Evolutionary conservation across 1,284 basidiomycete genomes (phyloP).

Genomic region (Ustilago cynodontis): DNA sequence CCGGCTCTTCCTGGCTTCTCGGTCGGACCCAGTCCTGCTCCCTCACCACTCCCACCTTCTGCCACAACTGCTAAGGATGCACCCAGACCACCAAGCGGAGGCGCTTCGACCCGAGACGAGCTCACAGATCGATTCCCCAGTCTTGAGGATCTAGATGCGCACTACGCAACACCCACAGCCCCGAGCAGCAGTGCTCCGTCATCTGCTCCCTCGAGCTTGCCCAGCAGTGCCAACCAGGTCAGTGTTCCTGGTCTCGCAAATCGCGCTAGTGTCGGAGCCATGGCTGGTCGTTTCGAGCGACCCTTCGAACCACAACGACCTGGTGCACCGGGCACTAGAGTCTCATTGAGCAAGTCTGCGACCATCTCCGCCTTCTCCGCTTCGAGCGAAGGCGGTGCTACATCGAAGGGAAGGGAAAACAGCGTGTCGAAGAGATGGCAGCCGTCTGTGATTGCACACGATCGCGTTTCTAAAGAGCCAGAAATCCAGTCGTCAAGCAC

Average conservation of each 20-base stretch:
- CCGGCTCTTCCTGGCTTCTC: slow-evolving; percentile 58
- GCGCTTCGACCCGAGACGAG: slow-evolving; percentile 28
- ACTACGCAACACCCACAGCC: slow-evolving; percentile 24
- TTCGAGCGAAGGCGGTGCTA: background rate
- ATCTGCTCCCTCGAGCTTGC: slow-evolving; percentile 14
- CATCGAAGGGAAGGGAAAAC: slow-evolving; percentile 14
- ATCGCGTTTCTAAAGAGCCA: slow-evolving; percentile 3
- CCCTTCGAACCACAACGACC: slow-evolving; percentile 31
- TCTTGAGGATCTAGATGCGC: slow-evolving; percentile 57
- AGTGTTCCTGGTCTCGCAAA: slow-evolving; percentile 44
- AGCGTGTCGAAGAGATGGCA: slow-evolving; percentile 39
- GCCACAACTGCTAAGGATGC: slow-evolving; percentile 3
- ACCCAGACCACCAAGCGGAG: slow-evolving; percentile 4
- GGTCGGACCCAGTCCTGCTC: slow-evolving; percentile 25
- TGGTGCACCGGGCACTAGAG: slow-evolving; percentile 2
- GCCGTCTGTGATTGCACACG: slow-evolving; percentile 29
- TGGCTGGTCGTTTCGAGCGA: slow-evolving; percentile 53
- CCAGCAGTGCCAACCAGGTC: slow-evolving; percentile 9
- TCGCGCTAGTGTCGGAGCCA: slow-evolving; percentile 47
- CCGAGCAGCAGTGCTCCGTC: slow-evolving; percentile 7
- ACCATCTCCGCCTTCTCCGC: slow-evolving; percentile 23
- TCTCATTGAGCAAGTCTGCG: slow-evolving; percentile 25
- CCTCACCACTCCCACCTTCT: slow-evolving; percentile 29
- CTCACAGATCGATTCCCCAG: slow-evolving; percentile 55
- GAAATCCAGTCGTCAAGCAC: background rate